Evolutionary conservation across 2,329 filamentous ascomycete genomes (phyloP).

Genomic region (Penicillium corylophilum): DNA sequence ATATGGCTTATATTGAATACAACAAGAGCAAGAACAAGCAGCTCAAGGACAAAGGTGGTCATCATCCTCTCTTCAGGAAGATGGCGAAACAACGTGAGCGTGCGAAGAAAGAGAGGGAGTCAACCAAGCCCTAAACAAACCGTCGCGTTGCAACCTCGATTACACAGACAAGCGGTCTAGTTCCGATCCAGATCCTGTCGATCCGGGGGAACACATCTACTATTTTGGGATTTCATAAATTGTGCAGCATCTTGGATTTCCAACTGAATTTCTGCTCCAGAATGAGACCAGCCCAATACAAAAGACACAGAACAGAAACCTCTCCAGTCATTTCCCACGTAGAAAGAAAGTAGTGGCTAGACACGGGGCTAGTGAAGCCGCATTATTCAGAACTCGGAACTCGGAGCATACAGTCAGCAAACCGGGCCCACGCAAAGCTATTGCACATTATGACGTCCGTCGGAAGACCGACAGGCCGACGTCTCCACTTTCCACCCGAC

Average conservation of each 20-base stretch:
- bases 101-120: conserved; percentile 49
- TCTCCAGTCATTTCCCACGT: neutral
- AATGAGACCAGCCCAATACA: neutral
- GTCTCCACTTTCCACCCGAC: conserved; percentile 9
- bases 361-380: neutral
- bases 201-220: neutral
- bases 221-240: neutral
- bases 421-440: neutral
- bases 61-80: conserved; percentile 66
- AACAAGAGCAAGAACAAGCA: conserved; percentile 70
- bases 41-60: conserved; percentile 61
- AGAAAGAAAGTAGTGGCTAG: neutral
- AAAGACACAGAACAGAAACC: neutral
- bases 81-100: conserved; percentile 62
- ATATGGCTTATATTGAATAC: conserved; percentile 94
- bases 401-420: conserved; percentile 13
- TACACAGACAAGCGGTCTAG: neutral
- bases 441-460: conserved; percentile 17
- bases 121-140: neutral
- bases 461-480: conserved; percentile 10
- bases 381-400: conserved; percentile 7
- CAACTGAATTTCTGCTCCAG: neutral
- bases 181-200: neutral
- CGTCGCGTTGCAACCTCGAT: neutral
- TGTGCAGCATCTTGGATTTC: neutral